phyloP scores from a whole-genome alignment of 2,329 filamentous ascomycete species.

The Aspergillus intermedius region DNA sequence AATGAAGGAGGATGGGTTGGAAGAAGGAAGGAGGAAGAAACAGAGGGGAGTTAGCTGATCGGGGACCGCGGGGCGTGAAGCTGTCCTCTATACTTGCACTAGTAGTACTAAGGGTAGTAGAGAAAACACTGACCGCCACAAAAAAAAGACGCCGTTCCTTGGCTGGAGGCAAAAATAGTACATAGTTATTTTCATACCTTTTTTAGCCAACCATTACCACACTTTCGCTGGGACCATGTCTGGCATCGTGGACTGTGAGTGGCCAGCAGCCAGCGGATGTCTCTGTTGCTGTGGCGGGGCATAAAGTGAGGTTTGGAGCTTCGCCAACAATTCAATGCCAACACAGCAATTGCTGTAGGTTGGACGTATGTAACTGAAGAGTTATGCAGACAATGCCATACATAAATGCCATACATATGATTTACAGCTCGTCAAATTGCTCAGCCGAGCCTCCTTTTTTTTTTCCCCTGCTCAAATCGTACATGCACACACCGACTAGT shows the following conservation, averaged over 20 bases:
- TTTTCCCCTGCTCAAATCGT: no score
- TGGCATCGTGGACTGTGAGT: background rate
- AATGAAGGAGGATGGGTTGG: slow-evolving; percentile 1
- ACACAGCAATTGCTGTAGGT: background rate
- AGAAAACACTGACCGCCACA: slow-evolving; percentile 8
- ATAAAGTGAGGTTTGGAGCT: background rate
- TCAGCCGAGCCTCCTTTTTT: no score
- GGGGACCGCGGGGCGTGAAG: slow-evolving; percentile 22
- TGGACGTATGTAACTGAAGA: background rate
- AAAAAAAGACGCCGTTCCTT: background rate
- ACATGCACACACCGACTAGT: no score
- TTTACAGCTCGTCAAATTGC: background rate
- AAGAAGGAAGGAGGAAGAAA: slow-evolving; percentile 3
- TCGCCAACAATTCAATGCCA: background rate
- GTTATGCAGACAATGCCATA: background rate
- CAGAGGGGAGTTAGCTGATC: slow-evolving; percentile 5
- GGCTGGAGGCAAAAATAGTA: background rate
- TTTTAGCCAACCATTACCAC: background rate
- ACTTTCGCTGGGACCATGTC: background rate
- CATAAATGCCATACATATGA: background rate
- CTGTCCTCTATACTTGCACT: slow-evolving; percentile 4
- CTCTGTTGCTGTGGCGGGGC: background rate
- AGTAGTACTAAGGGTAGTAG: slow-evolving; percentile 1
- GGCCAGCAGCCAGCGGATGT: background rate
- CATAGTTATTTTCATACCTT: background rate